Base-by-base conservation (phyloP, 208 protist genomes). In the Polymyxa betae region DNA sequence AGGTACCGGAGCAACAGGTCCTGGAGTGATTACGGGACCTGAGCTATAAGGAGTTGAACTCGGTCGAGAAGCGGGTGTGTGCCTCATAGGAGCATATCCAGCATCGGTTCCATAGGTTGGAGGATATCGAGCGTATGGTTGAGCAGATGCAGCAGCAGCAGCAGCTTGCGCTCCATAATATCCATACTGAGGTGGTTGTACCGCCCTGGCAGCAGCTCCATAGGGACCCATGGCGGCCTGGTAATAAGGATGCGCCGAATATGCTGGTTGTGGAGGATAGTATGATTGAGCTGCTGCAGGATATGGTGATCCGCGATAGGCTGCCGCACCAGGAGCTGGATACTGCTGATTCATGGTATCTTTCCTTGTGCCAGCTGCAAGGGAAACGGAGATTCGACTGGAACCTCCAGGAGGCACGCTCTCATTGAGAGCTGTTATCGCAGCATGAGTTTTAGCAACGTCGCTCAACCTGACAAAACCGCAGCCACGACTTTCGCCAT, bases 391-490 rank as follows among this genome's bases (percentile, higher is more conserved):
- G 16, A 82, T 82, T 35, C 72, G 5, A n/a, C 72, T 82, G 72
- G 72, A 45, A 82, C 72, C n/a, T 5, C n/a, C n/a, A 82, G 72
- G 72, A 5, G 72, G 72, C n/a, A 82, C 72, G 16, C 16, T 38
- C n/a, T 82, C 72, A 43, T 82, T 35, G 16, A 82, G 35, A 5
- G 72, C 72, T 45, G 72, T n/a, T 20, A 82, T 43, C n/a, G 72
- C 72, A 20, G 72, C n/a, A 43, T 82, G n/a, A 5, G 72, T 82
- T 43, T 82, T 82, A n/a, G 72, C 72, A 82, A 82, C 35, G n/a
- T 82, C n/a, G n/a, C 72, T 82, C 5, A 82, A n/a, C 12, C 72
- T 5, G 5, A 82, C 72, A 82, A 82, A 82, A 20, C 72, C 72
- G 40, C 72, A 82, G 5, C 72, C 72, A 16, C 72, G 72, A 43